Conservation (phyloP, 129 eudicot genomes). For the Dittrichia graveolens region DNA sequence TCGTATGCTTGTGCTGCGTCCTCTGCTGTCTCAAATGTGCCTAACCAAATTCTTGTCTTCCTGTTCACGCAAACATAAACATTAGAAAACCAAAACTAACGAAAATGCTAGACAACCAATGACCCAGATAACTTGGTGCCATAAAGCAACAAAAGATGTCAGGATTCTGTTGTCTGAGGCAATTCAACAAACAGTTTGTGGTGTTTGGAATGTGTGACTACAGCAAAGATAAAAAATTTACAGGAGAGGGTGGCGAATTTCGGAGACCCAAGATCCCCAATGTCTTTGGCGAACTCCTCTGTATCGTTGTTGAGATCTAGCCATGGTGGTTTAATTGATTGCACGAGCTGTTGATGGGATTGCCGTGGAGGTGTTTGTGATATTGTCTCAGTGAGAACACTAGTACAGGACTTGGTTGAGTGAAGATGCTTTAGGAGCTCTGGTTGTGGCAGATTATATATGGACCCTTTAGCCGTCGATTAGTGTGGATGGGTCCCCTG, state of each 20-base stretch:
- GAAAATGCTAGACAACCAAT: background rate
- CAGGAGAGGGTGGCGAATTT: slow-evolving; percentile 96
- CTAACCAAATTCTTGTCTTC: slow-evolving; percentile 95
- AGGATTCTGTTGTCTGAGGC: slow-evolving; percentile 6
- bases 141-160: no score
- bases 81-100: slow-evolving; percentile 11
- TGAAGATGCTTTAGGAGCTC: slow-evolving; percentile 15
- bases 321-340: slow-evolving; percentile 51
- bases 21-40: slow-evolving; percentile 94
- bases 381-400: slow-evolving; percentile 34
- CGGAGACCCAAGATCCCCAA: slow-evolving; percentile 99
- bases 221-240: slow-evolving; percentile 34
- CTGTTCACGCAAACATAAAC: slow-evolving; percentile 38
- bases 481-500: slow-evolving; percentile 42
- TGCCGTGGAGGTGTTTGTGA: slow-evolving; percentile 38
- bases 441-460: slow-evolving; percentile 28
- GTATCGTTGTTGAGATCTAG: slow-evolving; percentile 80
- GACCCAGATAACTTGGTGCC: background rate
- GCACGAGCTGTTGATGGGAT: background rate
- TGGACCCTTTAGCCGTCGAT: slow-evolving; percentile 52
- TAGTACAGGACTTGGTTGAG: background rate
- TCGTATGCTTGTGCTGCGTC: slow-evolving; percentile 97
- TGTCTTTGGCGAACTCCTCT: slow-evolving; percentile 96
- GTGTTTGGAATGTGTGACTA: background rate
- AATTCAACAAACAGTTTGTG: slow-evolving; percentile 10